phyloP scores from a whole-genome alignment of 257 asterid genomes.

The Hygrophila difformis region DNA sequence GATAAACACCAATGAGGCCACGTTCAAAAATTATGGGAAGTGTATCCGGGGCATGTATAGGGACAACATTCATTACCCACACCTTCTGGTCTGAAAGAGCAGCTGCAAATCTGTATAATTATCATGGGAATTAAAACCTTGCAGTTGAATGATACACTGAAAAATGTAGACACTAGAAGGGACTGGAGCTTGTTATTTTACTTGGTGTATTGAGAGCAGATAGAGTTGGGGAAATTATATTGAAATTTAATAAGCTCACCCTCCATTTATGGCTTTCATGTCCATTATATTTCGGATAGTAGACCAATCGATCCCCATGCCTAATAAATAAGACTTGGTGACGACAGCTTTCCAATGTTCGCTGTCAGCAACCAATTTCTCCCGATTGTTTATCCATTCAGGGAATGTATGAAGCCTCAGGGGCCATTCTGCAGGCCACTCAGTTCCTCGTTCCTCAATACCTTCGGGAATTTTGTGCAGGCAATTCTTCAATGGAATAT shows the following conservation, averaged over 20 bases:
- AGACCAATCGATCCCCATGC: constrained; percentile 91
- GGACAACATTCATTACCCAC: constrained; percentile 88
- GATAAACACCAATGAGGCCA: constrained; percentile 85
- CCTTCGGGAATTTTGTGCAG: constrained; percentile 68
- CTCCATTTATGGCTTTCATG: constrained; percentile 97
- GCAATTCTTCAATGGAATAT: constrained; percentile 83
- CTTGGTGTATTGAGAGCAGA: too few species aligned
- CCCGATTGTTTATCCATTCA: constrained; percentile 75
- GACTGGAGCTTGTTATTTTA: too few species aligned
- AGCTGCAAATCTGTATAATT: constrained; percentile 72
- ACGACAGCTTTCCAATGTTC: constrained; percentile 94
- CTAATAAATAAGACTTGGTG: constrained; percentile 60
- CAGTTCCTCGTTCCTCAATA: constrained; percentile 69
- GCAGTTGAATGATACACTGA: too few species aligned
- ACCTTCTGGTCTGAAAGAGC: constrained; percentile 70
- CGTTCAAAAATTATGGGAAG: constrained; percentile 80
- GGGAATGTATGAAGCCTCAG: constrained; percentile 61
- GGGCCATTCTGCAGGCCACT: constrained; percentile 91
- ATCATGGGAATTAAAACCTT: background rate
- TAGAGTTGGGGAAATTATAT: too few species aligned
- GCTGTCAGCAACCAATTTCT: constrained; percentile 83
- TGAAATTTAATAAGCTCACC: constrained; percentile 55
- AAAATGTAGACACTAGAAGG: too few species aligned
- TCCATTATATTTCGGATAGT: constrained; percentile 89
- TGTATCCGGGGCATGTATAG: constrained; percentile 88